Conservation (phyloP, 352 stramenopile genomes). For the Phytophthora macrochlamydospora region DNA sequence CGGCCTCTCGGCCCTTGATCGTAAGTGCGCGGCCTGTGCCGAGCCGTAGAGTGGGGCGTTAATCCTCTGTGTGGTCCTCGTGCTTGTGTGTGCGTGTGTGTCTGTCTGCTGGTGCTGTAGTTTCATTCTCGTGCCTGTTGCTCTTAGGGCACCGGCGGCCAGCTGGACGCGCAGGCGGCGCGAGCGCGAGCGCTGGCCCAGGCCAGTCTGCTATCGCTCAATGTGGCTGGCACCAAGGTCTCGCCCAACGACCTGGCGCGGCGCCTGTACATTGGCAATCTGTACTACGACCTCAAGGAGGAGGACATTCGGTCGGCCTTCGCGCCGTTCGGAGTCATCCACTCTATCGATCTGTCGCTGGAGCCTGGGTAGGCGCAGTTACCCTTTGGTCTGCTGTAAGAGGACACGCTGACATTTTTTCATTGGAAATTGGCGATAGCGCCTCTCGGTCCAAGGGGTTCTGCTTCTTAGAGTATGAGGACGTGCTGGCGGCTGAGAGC, state of each 20-base stretch:
- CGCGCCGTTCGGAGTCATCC: conserved; percentile 66
- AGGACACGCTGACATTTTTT: no score
- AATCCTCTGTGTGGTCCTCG: conserved; percentile 18
- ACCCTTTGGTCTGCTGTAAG: no score
- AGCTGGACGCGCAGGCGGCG: conserved; percentile 60
- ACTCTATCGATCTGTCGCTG: conserved; percentile 79
- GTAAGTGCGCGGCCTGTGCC: conserved; percentile 14
- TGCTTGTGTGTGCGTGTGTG: conserved; percentile 28
- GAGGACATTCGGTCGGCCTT: conserved; percentile 75
- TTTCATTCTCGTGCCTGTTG: conserved; percentile 60
- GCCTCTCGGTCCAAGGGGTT: conserved; percentile 76
- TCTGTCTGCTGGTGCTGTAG: conserved; percentile 34
- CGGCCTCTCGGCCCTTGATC: conserved; percentile 25
- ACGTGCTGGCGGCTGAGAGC: conserved; percentile 79
- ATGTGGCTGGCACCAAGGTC: conserved; percentile 49
- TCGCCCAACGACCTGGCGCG: conserved; percentile 69
- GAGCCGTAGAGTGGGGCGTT: background rate
- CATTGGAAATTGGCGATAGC: conserved; percentile 19
- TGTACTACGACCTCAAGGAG: conserved; percentile 87
- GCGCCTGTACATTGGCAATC: conserved; percentile 78
- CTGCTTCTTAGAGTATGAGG: conserved; percentile 84
- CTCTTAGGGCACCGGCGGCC: conserved; percentile 39
- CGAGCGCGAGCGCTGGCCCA: conserved; percentile 67
- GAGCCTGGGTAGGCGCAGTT: conserved; percentile 59
- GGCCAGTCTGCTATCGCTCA: conserved; percentile 71